Evolutionary conservation across 257 asterid species (phyloP).

Genomic region (Solanum chiquidenum): DNA sequence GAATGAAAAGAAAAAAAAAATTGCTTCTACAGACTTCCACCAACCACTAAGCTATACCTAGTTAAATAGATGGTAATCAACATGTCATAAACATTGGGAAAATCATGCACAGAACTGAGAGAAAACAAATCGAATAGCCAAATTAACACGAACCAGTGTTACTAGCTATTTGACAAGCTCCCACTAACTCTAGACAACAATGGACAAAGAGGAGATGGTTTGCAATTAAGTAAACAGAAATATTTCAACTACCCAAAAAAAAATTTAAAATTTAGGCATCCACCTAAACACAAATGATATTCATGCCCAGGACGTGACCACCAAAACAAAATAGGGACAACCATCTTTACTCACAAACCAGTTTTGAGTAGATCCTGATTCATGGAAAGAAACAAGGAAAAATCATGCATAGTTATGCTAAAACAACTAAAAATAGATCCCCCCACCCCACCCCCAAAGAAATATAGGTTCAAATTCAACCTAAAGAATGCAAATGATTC

Average conservation of each 20-base stretch:
- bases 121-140: neutral
- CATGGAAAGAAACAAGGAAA: neutral
- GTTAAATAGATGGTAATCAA: neutral
- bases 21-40: neutral
- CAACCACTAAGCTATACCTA: neutral
- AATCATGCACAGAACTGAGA: neutral
- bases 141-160: neutral
- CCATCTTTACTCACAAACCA: neutral
- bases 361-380: neutral
- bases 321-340: neutral
- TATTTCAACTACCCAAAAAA: neutral
- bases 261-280: too few species aligned
- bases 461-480: neutral
- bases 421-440: neutral
- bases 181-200: neutral
- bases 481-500: neutral
- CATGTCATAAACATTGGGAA: neutral
- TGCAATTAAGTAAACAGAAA: neutral
- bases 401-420: neutral
- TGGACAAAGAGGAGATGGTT: neutral
- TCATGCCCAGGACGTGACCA: neutral
- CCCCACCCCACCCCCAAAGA: neutral
- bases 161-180: neutral
- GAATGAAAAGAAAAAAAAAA: too few species aligned
- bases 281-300: neutral